These are phyloP conservation scores for Rhododendron williamsianum DNA, from an alignment of 148 eudicot genomes.

Conservation along the genomic window DNA sequence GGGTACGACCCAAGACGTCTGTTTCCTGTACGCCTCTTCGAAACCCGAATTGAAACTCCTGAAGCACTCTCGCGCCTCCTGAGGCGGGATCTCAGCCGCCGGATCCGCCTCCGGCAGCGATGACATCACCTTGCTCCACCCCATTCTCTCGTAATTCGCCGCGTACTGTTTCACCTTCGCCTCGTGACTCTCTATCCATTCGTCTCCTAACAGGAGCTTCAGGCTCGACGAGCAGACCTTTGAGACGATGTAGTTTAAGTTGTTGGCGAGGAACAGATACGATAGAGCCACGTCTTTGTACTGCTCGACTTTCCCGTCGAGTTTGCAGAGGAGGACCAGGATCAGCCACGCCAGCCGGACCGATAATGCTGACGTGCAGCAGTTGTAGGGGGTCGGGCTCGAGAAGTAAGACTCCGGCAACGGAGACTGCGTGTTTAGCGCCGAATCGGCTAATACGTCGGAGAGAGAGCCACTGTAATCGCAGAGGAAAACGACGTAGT, in stretches of 20 bases:
- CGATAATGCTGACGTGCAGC: conserved; percentile 18
- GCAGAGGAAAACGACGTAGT: conserved; percentile 32
- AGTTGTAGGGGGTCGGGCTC: conserved; percentile 13
- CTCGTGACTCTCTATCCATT: conserved; percentile 34
- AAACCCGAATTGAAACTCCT: conserved; percentile 24
- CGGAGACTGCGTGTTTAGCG: conserved; percentile 11
- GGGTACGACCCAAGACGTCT: conserved; percentile 33
- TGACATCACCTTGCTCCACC: conserved; percentile 35
- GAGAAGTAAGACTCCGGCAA: conserved; percentile 43
- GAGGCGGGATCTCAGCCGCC: conserved; percentile 20
- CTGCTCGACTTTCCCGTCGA: conserved; percentile 30
- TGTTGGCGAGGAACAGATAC: conserved; percentile 45
- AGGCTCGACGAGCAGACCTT: conserved; percentile 33
- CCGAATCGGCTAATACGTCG: conserved; percentile 30
- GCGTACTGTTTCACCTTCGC: conserved; percentile 29
- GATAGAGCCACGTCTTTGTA: conserved; percentile 42
- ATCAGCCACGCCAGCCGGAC: conserved; percentile 36
- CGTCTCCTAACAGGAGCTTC: conserved; percentile 31
- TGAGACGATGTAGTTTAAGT: conserved; percentile 44
- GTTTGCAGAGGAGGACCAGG: conserved; percentile 42
- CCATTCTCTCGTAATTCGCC: conserved; percentile 36
- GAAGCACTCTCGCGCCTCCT: conserved; percentile 17
- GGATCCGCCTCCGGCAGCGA: conserved; percentile 32
- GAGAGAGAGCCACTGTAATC: conserved; percentile 39
- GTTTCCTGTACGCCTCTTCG: conserved; percentile 36